Evolutionary conservation across 2,329 filamentous ascomycete genomes (phyloP).

Genomic region (Bipolaris sorokiniana): DNA sequence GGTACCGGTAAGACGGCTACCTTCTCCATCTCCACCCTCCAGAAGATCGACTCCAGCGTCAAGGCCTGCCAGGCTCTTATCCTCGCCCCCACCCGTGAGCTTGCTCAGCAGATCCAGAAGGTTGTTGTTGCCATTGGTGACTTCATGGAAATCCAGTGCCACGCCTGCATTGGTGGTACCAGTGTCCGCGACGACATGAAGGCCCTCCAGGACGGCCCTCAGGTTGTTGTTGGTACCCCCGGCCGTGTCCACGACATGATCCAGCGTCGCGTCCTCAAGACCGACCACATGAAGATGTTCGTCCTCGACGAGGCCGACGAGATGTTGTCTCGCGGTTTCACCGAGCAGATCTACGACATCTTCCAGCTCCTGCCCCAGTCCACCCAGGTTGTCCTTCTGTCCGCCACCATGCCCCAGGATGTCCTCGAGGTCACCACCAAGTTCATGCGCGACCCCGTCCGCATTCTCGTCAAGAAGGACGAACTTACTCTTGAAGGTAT

Average conservation of each 20-base stretch:
- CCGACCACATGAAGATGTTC: conserved; percentile 99
- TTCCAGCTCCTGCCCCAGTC: conserved; percentile 98
- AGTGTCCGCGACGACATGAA: conserved; percentile 99
- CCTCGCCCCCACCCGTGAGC: conserved; percentile 95
- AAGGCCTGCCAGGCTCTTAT: conserved; percentile 99
- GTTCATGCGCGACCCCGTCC: conserved; percentile 99
- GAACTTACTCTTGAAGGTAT: conserved; percentile 99
- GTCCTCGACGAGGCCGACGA: conserved; percentile 99
- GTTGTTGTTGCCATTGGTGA: conserved; percentile 98
- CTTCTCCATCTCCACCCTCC: conserved; percentile 98
- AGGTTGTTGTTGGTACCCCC: conserved; percentile 96
- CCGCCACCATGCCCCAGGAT: conserved; percentile 98
- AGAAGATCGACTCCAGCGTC: conserved; percentile 95
- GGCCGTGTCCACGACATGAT: conserved; percentile 99
- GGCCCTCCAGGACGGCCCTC: conserved; percentile 91
- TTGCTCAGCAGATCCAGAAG: conserved; percentile 99
- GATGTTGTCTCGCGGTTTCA: conserved; percentile 99
- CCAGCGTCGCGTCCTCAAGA: conserved; percentile 95
- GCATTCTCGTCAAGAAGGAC: conserved; percentile 99
- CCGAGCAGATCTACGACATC: conserved; percentile 99
- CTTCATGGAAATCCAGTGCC: conserved; percentile 99
- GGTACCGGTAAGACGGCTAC: conserved; percentile 99
- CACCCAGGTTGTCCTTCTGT: conserved; percentile 97
- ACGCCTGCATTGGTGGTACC: conserved; percentile 98
- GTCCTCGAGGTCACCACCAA: conserved; percentile 99